A percentile compares a stretch with the other conserved stretches of the same genome.
Evolutionary conservation across 352 stramenopile genomes (phyloP).

Genomic region (Phytophthora syringae): DNA sequence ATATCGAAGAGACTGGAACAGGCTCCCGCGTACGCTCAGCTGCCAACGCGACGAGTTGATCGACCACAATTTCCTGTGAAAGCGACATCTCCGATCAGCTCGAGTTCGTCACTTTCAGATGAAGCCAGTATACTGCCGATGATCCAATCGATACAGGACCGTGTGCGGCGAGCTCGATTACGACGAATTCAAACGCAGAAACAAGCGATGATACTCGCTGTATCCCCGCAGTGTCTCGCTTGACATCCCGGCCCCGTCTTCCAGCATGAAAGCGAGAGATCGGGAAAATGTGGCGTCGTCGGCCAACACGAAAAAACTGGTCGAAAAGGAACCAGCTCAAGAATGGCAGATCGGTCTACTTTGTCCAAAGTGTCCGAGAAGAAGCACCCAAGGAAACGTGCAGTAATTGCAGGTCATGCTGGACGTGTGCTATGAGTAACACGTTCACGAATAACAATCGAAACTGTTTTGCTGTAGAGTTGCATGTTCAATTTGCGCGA

Average conservation of each 20-base stretch:
- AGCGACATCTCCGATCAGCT: conserved; percentile 31
- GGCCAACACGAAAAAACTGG: conserved; percentile 23
- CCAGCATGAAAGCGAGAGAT: conserved; percentile 18
- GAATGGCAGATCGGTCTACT: too few species aligned
- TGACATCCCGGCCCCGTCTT: too few species aligned
- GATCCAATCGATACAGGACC: conserved; percentile 18
- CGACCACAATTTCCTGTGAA: background rate
- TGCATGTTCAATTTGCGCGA: background rate
- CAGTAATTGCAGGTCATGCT: background rate
- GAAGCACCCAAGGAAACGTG: conserved; percentile 16
- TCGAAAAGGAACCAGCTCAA: conserved; percentile 11
- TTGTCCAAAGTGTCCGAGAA: conserved; percentile 8
- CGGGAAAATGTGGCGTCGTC: conserved; percentile 15
- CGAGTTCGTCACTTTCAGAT: conserved; percentile 43
- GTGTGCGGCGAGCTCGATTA: conserved; percentile 24
- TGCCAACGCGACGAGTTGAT: conserved; percentile 2
- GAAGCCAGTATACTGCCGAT: conserved; percentile 13
- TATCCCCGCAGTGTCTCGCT: conserved; percentile 25
- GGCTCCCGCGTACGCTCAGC: conserved; percentile 14
- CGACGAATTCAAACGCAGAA: conserved; percentile 27
- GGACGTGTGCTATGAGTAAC: conserved; percentile 9
- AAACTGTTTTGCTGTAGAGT: conserved; percentile 26
- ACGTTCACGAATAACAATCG: conserved; percentile 19
- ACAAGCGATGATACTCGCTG: conserved; percentile 16
- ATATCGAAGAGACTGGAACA: conserved; percentile 71